Conservation (phyloP, 305 asterid genomes). For the Fraxinus floribunda region DNA sequence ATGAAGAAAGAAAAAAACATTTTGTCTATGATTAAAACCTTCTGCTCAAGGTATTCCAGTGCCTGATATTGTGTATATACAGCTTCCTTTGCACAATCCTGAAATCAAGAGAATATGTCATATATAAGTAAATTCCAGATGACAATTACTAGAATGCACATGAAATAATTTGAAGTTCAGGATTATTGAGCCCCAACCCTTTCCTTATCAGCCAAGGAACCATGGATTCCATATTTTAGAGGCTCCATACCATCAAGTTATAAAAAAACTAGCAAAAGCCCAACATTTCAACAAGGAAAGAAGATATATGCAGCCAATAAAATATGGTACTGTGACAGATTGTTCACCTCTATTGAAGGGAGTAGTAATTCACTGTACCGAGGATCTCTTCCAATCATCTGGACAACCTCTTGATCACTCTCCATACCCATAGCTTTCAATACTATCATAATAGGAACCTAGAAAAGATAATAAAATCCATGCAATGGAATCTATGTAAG, state of each 20-base stretch:
- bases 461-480: slow-evolving; percentile 25
- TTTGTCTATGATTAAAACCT: slow-evolving; percentile 41
- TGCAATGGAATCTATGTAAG: not conserved
- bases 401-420: slow-evolving; percentile 97
- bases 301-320: slow-evolving; percentile 5
- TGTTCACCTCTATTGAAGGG: slow-evolving; percentile 88
- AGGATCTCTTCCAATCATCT: slow-evolving; percentile 97
- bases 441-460: slow-evolving; percentile 90
- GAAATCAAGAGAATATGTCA: slow-evolving; percentile 33
- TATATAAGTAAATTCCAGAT: slow-evolving; percentile 23
- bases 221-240: not conserved
- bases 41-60: slow-evolving; percentile 71
- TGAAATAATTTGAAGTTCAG: slow-evolving; percentile 11
- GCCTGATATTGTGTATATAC: slow-evolving; percentile 76
- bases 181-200: slow-evolving; percentile 12
- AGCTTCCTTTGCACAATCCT: slow-evolving; percentile 72
- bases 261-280: not conserved
- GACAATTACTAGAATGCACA: slow-evolving; percentile 6
- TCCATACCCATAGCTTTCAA: slow-evolving; percentile 99
- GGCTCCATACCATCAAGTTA: slow-evolving; percentile 14
- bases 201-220: slow-evolving; percentile 9
- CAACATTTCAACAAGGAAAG: not conserved
- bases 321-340: slow-evolving; percentile 7
- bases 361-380: slow-evolving; percentile 73
- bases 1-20: not conserved